A percentile compares a stretch with the other conserved stretches of the same genome.
Conservation (phyloP, 768 basidiomycete species). For the Tulasnella sp. region DNA sequence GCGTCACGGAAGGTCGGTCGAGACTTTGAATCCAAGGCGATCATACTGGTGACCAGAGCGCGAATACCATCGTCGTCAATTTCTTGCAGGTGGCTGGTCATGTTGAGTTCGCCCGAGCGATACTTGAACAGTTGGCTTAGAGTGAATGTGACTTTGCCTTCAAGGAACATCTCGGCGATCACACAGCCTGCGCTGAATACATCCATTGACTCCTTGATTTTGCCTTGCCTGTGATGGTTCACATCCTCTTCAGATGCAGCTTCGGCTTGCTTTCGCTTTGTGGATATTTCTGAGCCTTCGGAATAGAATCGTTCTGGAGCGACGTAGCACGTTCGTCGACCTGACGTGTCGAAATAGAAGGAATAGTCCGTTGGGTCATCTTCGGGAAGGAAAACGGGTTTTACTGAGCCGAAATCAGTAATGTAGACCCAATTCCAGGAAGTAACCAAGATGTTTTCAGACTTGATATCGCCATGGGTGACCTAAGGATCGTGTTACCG, state of each 20-base stretch:
- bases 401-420: conserved; percentile 89
- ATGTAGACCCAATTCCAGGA: conserved; percentile 95
- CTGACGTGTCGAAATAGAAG: conserved; percentile 95
- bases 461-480: conserved; percentile 97
- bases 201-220: conserved; percentile 94
- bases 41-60: conserved; percentile 82
- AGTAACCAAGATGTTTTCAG: conserved; percentile 91
- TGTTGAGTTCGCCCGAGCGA: conserved; percentile 70
- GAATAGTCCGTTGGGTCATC: conserved; percentile 98
- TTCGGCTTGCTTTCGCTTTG: conserved; percentile 43
- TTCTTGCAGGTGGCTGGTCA: conserved; percentile 59
- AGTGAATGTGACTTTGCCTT: conserved; percentile 88
- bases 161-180: conserved; percentile 89
- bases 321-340: conserved; percentile 87
- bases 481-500: conserved; percentile 37
- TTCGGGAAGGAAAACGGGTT: conserved; percentile 88
- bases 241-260: conserved; percentile 36
- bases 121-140: conserved; percentile 95
- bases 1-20: conserved; percentile 78
- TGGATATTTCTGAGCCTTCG: conserved; percentile 55
- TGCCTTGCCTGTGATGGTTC: conserved; percentile 65
- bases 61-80: conserved; percentile 78
- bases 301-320: conserved; percentile 95
- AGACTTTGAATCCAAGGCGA: conserved; percentile 62
- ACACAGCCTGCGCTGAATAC: conserved; percentile 94